Conservation (phyloP, 2,329 filamentous ascomycete species). For the Aspergillus viridinutans region DNA sequence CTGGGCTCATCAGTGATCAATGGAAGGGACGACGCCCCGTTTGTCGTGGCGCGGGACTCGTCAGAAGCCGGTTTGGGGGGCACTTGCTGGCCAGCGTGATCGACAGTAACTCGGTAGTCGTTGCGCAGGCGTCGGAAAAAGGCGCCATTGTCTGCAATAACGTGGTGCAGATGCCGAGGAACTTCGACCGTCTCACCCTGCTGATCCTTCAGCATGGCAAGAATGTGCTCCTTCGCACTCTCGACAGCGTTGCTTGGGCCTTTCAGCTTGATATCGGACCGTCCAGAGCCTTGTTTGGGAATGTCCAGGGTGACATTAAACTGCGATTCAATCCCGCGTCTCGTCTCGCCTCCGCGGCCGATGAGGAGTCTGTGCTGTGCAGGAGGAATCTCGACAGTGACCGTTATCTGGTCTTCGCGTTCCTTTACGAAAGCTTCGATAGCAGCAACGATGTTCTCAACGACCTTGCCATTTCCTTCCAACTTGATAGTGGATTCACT, state of each 20-base stretch:
- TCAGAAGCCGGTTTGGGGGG: conserved; percentile 63
- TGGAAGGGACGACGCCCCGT: conserved; percentile 63
- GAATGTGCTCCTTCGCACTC: conserved; percentile 81
- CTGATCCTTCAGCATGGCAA: conserved; percentile 72
- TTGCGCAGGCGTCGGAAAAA: conserved; percentile 88
- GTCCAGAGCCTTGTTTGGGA: conserved; percentile 78
- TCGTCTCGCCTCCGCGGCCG: conserved; percentile 82
- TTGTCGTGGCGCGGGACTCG: conserved; percentile 50
- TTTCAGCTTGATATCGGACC: conserved; percentile 79
- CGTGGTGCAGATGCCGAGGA: conserved; percentile 77
- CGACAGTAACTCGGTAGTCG: conserved; percentile 83
- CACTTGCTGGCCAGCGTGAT: conserved; percentile 76
- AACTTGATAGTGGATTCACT: conserved; percentile 80
- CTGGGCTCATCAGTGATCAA: conserved; percentile 85
- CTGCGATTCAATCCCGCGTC: conserved; percentile 77
- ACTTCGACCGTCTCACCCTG: conserved; percentile 84
- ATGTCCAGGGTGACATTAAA: conserved; percentile 87
- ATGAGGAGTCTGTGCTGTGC: conserved; percentile 91
- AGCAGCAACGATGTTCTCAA: conserved; percentile 80
- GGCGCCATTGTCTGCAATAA: conserved; percentile 75
- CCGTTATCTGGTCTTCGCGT: conserved; percentile 75
- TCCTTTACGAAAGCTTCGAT: conserved; percentile 80
- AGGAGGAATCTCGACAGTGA: conserved; percentile 74
- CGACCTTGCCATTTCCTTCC: conserved; percentile 76
- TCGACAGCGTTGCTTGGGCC: conserved; percentile 75